Evolutionary conservation across 495 filamentous ascomycete genomes (phyloP), one percentile per base, ranked within the genome.

Genomic region (Aeminium ludgeri): DNA sequence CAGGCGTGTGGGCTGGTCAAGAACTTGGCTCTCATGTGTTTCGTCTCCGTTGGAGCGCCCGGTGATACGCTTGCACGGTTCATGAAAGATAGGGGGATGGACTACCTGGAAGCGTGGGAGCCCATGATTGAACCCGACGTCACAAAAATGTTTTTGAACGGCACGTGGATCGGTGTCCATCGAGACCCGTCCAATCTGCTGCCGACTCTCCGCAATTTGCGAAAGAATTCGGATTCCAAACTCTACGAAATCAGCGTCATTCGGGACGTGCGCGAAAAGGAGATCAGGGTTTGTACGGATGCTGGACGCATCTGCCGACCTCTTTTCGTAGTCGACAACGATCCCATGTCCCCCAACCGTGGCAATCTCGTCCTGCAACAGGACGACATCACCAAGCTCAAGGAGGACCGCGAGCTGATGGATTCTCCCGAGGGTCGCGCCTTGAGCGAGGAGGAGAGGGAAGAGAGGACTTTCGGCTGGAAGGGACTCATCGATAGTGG

Each of bases 1-100:
- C 91, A 99, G 57, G 89, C 89, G 59, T 99, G 89, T 64, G 89
- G 89, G 59, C 62, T 99, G 43, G 91, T 99, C 59, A 99, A 99
- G 67, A 99, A 99, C 51, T 56, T 99, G 55, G 82, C 91, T 2
- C 71, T 99, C 33, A 96, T 99, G 87, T 96, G 86, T 57, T 92
- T 86, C 51, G 83, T 99, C 56, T 93, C 82, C 34, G 85, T 94
- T 23, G 89, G 87, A 57, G 82, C 83, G 6, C 80, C 85, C 8
- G 80, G 80, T 20, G 79, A 87, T 37, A 85, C 86, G 6, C 82
- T 97, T 48, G 69, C 89, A 27, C 82, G 94, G 46, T 97, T 92
- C 66, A 86, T 97, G 82, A 80, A 80, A 39, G 76, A 83, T 36
- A 69, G 86, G 27, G 82, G 82, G 54, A 96, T 97, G 86, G 89